Evolutionary conservation across 2,329 filamentous ascomycete genomes (phyloP).

Genomic region (Cercospora sp.): DNA sequence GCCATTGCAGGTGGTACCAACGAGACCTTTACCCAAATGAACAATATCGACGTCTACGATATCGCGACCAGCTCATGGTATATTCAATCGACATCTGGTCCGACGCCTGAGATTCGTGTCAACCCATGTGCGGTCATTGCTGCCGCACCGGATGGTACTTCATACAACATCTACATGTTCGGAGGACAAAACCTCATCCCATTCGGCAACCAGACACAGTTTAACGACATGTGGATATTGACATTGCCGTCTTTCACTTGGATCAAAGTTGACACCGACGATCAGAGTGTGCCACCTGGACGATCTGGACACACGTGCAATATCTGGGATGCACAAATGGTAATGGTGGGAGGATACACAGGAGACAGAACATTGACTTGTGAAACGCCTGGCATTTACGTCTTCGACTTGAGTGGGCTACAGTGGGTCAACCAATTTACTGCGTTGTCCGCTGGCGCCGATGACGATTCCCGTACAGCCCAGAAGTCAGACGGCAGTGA

Average conservation of each 20-base stretch:
- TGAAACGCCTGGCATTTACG: slow-evolving; percentile 69
- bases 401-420: slow-evolving; percentile 72
- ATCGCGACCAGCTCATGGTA: slow-evolving; percentile 71
- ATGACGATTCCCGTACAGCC: slow-evolving; percentile 22
- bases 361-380: slow-evolving; percentile 59
- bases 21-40: slow-evolving; percentile 62
- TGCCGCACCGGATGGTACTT: slow-evolving; percentile 63
- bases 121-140: slow-evolving; percentile 73
- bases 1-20: slow-evolving; percentile 74
- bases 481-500: slow-evolving; percentile 14
- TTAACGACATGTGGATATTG: slow-evolving; percentile 76
- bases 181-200: slow-evolving; percentile 73
- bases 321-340: slow-evolving; percentile 77
- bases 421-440: slow-evolving; percentile 71
- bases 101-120: slow-evolving; percentile 59
- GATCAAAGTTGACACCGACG: slow-evolving; percentile 63
- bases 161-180: slow-evolving; percentile 76
- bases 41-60: slow-evolving; percentile 77
- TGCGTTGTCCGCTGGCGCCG: slow-evolving; percentile 57
- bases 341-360: slow-evolving; percentile 72
- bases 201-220: slow-evolving; percentile 59
- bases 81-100: slow-evolving; percentile 66
- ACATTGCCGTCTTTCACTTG: slow-evolving; percentile 80
- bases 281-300: slow-evolving; percentile 53
- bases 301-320: slow-evolving; percentile 76